Percentiles rank a stretch among this genome's conserved stretches.
Conservation (phyloP, 1,284 basidiomycete species). For the Athelia sp. region DNA sequence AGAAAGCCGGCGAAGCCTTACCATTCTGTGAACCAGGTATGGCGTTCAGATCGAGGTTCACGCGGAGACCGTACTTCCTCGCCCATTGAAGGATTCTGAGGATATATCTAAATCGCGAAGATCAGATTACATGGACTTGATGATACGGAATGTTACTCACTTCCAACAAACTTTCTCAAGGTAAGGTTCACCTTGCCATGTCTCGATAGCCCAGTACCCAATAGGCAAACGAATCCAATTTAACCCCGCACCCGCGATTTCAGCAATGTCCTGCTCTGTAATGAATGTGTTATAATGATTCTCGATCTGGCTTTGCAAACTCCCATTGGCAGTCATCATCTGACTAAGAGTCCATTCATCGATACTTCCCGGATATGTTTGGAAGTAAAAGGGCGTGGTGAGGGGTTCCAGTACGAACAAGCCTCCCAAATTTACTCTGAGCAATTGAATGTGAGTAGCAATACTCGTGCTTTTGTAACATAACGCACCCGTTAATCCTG, state of each 20-base stretch:
- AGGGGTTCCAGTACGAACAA: slow-evolving; percentile 76
- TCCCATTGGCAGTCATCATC: slow-evolving; percentile 54
- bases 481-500: slow-evolving; percentile 31
- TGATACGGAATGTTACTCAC: no score
- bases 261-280: slow-evolving; percentile 85
- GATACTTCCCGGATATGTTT: slow-evolving; percentile 57
- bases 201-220: slow-evolving; percentile 84
- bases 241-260: slow-evolving; percentile 88
- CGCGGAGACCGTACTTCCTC: slow-evolving; percentile 66
- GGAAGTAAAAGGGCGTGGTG: slow-evolving; percentile 74
- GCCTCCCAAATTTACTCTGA: slow-evolving; percentile 70
- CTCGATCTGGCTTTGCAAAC: slow-evolving; percentile 36
- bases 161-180: slow-evolving; percentile 73
- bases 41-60: slow-evolving; percentile 64
- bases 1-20: slow-evolving; percentile 8
- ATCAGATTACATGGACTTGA: no score
- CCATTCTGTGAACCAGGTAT: slow-evolving; percentile 66
- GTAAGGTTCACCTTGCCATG: slow-evolving; percentile 74
- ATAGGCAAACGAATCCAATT: slow-evolving; percentile 85
- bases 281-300: slow-evolving; percentile 29
- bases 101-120: neutral
- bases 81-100: slow-evolving; percentile 47
- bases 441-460: slow-evolving; percentile 41
- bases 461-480: slow-evolving; percentile 53
- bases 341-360: slow-evolving; percentile 79